A percentile compares a stretch with the other conserved stretches of the same genome.
These are phyloP conservation scores for Trypanosoma caninum DNA, from an alignment of 208 protist species.

Conservation along the genomic window DNA sequence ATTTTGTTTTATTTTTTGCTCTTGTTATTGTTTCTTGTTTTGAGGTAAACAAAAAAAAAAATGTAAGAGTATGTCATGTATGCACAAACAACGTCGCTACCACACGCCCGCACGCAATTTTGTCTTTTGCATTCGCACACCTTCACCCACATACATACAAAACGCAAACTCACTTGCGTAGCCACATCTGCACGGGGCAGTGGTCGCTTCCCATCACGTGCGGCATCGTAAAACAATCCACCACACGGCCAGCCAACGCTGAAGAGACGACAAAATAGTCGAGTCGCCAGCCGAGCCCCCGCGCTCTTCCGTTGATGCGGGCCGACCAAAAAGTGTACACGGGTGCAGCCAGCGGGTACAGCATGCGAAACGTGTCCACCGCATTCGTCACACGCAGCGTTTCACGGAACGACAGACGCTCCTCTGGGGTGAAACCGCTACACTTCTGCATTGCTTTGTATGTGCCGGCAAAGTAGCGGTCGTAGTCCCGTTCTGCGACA, in stretches of 20 bases:
- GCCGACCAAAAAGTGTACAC: conserved; percentile 91
- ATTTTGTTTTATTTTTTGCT: neutral
- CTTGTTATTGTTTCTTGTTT: neutral
- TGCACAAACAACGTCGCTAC: neutral
- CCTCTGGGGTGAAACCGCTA: conserved; percentile 91
- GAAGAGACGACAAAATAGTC: conserved; percentile 93
- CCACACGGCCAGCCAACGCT: conserved; percentile 47
- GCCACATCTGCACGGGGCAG: conserved; percentile 84
- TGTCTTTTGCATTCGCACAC: neutral
- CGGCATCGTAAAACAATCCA: conserved; percentile 84
- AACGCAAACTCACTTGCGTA: conserved; percentile 64
- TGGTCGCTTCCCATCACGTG: conserved; percentile 84
- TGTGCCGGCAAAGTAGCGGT: conserved; percentile 82
- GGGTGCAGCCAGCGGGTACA: conserved; percentile 75
- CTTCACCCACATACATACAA: neutral
- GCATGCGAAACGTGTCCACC: conserved; percentile 81
- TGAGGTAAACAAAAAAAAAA: too few relatives aligned
- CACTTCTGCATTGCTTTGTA: conserved; percentile 90
- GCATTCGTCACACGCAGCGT: conserved; percentile 45
- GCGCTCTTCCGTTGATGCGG: conserved; percentile 48
- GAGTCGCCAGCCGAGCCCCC: conserved; percentile 88
- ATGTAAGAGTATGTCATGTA: too few relatives aligned
- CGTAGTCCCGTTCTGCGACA: conserved; percentile 92
- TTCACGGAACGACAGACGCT: conserved; percentile 76
- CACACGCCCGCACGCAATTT: neutral